Base-by-base conservation (phyloP, 495 filamentous ascomycete genomes). In the Letharia columbiana region DNA sequence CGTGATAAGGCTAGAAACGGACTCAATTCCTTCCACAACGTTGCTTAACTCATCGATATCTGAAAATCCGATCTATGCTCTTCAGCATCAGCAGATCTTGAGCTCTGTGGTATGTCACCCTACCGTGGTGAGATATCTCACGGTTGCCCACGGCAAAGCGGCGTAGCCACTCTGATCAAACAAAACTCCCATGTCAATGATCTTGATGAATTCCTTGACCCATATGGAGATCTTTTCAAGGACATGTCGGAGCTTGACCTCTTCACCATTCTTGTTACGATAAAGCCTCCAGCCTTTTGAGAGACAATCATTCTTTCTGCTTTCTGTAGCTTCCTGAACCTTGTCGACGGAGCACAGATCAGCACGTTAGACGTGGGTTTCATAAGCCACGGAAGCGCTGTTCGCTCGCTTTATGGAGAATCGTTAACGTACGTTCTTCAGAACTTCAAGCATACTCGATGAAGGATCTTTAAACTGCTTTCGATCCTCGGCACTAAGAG, bases 101-200 rank as follows among this genome's bases (percentile, higher is more conserved):
- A 15, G 4, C 33, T 17, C 6, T 17, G 8, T 56, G 5, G 20
- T 3, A 56, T 17, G 5, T 35, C 6, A 4, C 13, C 2, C 1
- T 61, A 61, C 59, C n/a, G 15, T 37, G 28, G 15, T 28, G 39
- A 61, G 17, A 8, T 42, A 28, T 17, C 57, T 64, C 20, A 64
- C 62, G 35, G 41, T 12, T 13, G 62, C 62, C 62, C 62, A 64
- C 1, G 47, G 62, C 45, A 64, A 57, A 64, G 62, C 62, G 31
- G 47, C 62, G 11, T 64, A 23, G 8, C n/a, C 50, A 20, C 33
- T 64, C 15, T 41, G 37, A 17, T 64, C 47, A 17, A 17, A 5
- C 28, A 17, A 44, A 40, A 64, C 62, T 9, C 18, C 62, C 7
- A 57, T 13, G 44, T 64, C 62, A 13, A 40, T 12, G 62, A 39